These are phyloP conservation scores for Terana coerulea DNA, from an alignment of 768 basidiomycete genomes.

Conservation along the genomic window DNA sequence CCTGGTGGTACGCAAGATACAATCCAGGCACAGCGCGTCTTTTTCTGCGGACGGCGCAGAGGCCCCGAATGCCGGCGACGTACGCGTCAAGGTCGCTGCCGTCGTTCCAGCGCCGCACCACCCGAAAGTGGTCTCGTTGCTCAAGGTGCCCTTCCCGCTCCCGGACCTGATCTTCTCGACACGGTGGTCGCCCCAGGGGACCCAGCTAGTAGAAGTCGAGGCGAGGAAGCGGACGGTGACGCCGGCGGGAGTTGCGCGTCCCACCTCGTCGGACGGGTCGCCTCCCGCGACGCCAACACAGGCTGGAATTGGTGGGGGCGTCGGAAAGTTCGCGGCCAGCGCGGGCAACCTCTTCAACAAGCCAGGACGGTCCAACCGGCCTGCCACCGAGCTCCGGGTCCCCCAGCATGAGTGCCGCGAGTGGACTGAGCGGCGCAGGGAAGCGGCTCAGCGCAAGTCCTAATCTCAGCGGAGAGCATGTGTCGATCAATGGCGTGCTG, in stretches of 20 bases:
- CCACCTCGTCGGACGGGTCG: conserved; percentile 17
- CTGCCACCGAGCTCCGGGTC: not conserved
- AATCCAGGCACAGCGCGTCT: conserved; percentile 5
- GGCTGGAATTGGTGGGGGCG: conserved; percentile 9
- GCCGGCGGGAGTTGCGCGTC: conserved; percentile 29
- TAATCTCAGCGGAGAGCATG: conserved; percentile 7
- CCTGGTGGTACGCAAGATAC: conserved; percentile 57
- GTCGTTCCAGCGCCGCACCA: conserved; percentile 93
- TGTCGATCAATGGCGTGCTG: conserved; percentile 42
- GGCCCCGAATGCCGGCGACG: conserved; percentile 4
- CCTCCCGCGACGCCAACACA: conserved; percentile 25
- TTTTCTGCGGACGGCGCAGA: conserved; percentile 14
- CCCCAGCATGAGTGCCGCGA: not conserved
- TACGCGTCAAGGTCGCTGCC: conserved; percentile 70
- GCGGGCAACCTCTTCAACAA: conserved; percentile 4
- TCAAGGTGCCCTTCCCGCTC: conserved; percentile 88
- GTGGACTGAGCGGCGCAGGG: conserved; percentile 5
- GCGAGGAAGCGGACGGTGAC: conserved; percentile 43
- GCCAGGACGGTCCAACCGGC: not conserved
- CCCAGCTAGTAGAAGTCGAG: conserved; percentile 5
- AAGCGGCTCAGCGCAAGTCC: not conserved
- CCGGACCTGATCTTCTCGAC: conserved; percentile 71
- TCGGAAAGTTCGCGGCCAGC: conserved; percentile 6
- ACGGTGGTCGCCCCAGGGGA: conserved; percentile 33
- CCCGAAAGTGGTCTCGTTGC: conserved; percentile 87